Base-by-base conservation (phyloP, 106 monocot species). In the Dioscorea zingiberensis region DNA sequence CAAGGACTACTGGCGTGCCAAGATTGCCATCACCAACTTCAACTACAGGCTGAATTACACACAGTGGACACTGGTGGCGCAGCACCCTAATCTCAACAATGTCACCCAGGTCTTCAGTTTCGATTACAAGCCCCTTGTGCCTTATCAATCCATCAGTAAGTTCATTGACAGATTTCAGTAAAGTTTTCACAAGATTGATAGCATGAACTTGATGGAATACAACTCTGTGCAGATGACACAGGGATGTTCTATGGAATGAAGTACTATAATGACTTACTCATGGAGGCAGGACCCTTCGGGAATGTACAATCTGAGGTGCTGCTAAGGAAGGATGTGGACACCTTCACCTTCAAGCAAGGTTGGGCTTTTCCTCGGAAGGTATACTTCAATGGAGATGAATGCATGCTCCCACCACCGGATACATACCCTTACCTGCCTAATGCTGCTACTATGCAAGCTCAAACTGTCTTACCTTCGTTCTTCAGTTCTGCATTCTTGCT, bases 321-420 rank as follows among this genome's bases (percentile, higher is more conserved):
- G 2, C 62, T 89, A 18, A 72, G 63, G 65, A 89, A 89, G 65
- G 79, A 89, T 30, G 22, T 13, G 13, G 27, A 74, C 21, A 77
- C 84, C 5, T 85, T 89, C 61, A 85, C 82, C 30, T 67, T 89
- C 60, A 79, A 74, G 65, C 76, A 89, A 74, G 85, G 89, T 13
- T 89, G 89, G 89, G 89, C 79, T 10, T 85, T 85, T 73, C 82
- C 85, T 18, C 65, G 79, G 32, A 85, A 85, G 54, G 85, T 89
- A 9, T 89, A 89, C 85, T 89, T 85, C 68, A 89, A 85, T 45
- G 89, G 89, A n/a, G 85, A 89, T 30, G 89, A 89, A 60, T 89
- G 89, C 76, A 74, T 71, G 76, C 69, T 89, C 25, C 89, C 89
- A 1, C 65, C 82, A 7, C 89, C 89, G 1, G 85, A 89, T 38